A percentile compares a stretch with the other conserved stretches of the same genome.
Evolutionary conservation across 768 basidiomycete species (phyloP).

Genomic region (Aureoboletus auriporus): DNA sequence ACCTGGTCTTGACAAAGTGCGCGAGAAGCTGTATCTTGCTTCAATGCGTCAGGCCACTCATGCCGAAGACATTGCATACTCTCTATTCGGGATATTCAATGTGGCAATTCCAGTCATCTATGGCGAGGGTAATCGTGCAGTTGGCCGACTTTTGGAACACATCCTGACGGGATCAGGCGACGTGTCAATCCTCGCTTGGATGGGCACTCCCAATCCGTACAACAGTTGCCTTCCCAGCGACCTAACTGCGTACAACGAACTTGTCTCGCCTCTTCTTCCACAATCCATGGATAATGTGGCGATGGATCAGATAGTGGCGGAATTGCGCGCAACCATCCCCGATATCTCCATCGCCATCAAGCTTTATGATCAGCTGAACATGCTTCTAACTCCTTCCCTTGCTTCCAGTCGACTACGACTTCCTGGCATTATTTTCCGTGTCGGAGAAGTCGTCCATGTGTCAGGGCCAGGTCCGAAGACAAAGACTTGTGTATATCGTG

Average conservation of each 20-base stretch:
- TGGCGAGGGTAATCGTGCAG: too few species aligned
- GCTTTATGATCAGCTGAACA: not conserved
- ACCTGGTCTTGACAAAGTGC: not conserved
- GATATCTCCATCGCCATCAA: too few species aligned
- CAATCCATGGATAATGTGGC: too few species aligned
- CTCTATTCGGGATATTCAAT: conserved; percentile 4
- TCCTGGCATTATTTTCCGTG: not conserved
- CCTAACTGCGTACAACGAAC: not conserved
- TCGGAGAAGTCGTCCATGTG: not conserved
- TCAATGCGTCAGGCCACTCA: conserved; percentile 5
- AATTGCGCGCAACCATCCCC: too few species aligned
- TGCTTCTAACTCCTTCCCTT: not conserved
- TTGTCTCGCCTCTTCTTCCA: too few species aligned
- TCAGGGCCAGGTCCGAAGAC: too few species aligned
- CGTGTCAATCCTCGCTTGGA: conserved; percentile 13
- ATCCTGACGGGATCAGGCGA: too few species aligned
- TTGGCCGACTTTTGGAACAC: not conserved
- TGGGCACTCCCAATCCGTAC: not conserved
- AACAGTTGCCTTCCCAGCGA: conserved; percentile 1
- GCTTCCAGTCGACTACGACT: too few species aligned
- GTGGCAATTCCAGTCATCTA: too few species aligned
- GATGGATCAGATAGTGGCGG: too few species aligned
- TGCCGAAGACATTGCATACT: conserved; percentile 11
- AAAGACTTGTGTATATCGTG: too few species aligned
- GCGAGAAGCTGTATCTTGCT: conserved; percentile 16